Evolutionary conservation across 2,329 filamentous ascomycete species (phyloP).

Genomic region (Aspergillus sp.): DNA sequence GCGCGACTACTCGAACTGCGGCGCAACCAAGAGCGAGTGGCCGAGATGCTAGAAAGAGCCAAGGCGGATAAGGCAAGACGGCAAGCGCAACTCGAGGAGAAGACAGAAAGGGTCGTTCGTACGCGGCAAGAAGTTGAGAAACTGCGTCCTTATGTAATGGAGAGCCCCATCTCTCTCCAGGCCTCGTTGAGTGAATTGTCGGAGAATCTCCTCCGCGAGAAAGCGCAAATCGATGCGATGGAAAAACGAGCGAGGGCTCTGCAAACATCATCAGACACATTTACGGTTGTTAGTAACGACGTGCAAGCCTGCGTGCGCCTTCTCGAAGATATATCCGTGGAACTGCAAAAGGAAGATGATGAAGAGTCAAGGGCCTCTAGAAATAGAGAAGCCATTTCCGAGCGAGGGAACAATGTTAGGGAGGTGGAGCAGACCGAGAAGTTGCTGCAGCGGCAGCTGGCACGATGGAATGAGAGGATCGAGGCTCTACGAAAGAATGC

Average conservation of each 20-base stretch:
- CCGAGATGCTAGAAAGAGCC: constrained; percentile 77
- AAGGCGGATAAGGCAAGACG: constrained; percentile 78
- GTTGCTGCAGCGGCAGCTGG: constrained; percentile 78
- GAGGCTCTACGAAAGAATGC: constrained; percentile 80
- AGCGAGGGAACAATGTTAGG: constrained; percentile 83
- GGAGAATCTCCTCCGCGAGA: constrained; percentile 75
- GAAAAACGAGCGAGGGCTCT: constrained; percentile 86
- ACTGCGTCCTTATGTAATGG: constrained; percentile 85
- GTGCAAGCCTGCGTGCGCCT: constrained; percentile 86
- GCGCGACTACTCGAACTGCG: constrained; percentile 76
- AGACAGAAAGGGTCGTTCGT: constrained; percentile 57
- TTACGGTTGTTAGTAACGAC: constrained; percentile 78
- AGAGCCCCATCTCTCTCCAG: constrained; percentile 83
- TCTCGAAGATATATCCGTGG: constrained; percentile 81
- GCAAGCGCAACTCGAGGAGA: constrained; percentile 60
- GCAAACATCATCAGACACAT: constrained; percentile 89
- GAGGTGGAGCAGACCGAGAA: constrained; percentile 89
- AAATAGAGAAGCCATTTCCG: constrained; percentile 83
- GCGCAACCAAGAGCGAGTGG: constrained; percentile 78
- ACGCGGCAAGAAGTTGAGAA: constrained; percentile 85
- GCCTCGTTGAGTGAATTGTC: constrained; percentile 78
- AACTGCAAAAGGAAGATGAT: constrained; percentile 88
- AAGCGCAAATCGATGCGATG: constrained; percentile 80
- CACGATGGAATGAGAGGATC: constrained; percentile 83
- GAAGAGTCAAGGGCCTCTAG: constrained; percentile 76